A percentile compares a stretch with the other conserved stretches of the same genome.
These are phyloP conservation scores for Filobasidium floriforme DNA, from an alignment of 768 basidiomycete species.

Conservation along the genomic window DNA sequence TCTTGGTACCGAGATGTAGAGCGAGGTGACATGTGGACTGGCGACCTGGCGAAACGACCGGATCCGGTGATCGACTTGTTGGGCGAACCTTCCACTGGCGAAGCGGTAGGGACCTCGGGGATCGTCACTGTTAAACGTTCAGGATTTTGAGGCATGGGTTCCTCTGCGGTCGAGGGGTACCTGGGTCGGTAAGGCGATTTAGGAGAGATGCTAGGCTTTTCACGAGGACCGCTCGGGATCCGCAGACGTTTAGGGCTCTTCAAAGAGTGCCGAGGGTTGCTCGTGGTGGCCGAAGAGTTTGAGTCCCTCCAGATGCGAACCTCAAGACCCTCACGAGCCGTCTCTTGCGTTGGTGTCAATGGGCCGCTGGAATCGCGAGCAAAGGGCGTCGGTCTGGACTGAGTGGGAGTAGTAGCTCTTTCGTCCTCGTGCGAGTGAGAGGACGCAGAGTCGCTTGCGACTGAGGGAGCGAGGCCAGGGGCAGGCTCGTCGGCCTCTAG, in stretches of 20 bases:
- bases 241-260: constrained; percentile 13
- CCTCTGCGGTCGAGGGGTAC: neutral
- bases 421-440: constrained; percentile 13
- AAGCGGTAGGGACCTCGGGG: neutral
- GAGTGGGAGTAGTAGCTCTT: constrained; percentile 9
- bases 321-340: constrained; percentile 9
- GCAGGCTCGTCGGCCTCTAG: constrained; percentile 3
- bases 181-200: neutral
- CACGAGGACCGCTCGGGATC: constrained; percentile 11
- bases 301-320: constrained; percentile 1
- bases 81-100: neutral
- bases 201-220: neutral
- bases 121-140: neutral
- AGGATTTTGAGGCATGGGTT: neutral
- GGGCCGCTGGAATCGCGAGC: constrained; percentile 6
- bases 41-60: neutral
- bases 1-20: neutral
- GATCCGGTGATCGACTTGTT: neutral
- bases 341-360: neutral
- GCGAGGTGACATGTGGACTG: neutral
- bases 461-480: constrained; percentile 17
- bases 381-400: neutral
- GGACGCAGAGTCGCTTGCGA: constrained; percentile 17
- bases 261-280: constrained; percentile 9
- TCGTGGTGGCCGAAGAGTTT: constrained; percentile 4